Percentiles rank a stretch among this genome's conserved stretches.
Conservation (phyloP, 2,329 filamentous ascomycete species). For the Penicillium concentricum region DNA sequence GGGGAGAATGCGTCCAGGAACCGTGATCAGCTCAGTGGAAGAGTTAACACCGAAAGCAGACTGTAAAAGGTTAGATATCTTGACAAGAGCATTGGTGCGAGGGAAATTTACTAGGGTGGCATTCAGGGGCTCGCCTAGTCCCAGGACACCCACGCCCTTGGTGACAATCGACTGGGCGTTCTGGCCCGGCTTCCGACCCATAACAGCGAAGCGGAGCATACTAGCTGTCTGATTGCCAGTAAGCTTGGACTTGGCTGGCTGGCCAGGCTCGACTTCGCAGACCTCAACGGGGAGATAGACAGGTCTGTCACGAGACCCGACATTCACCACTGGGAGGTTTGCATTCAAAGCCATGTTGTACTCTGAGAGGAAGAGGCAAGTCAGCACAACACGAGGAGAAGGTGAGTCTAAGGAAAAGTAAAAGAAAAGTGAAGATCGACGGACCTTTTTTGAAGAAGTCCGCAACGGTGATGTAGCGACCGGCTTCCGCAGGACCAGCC, state of each 20-base stretch:
- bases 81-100: conserved; percentile 19
- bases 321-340: conserved; percentile 63
- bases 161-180: conserved; percentile 67
- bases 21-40: conserved; percentile 60
- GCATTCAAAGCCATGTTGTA: conserved; percentile 39
- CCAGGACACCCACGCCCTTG: conserved; percentile 56
- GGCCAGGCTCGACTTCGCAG: conserved; percentile 63
- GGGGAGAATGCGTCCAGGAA: conserved; percentile 66
- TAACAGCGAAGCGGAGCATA: conserved; percentile 72
- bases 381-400: neutral
- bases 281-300: conserved; percentile 67
- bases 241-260: conserved; percentile 62
- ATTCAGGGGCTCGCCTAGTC: conserved; percentile 50
- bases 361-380: conserved; percentile 11
- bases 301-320: conserved; percentile 58
- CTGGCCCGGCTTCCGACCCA: conserved; percentile 55
- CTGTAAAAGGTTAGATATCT: conserved; percentile 19
- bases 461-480: conserved; percentile 52
- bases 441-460: conserved; percentile 51
- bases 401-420: neutral
- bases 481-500: conserved; percentile 32
- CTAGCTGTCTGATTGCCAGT: conserved; percentile 58
- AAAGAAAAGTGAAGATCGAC: conserved; percentile 12
- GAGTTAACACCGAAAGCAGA: conserved; percentile 60
- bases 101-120: conserved; percentile 43